phyloP scores from a whole-genome alignment of 352 stramenopile species.

The Blastocystis hominis region DNA sequence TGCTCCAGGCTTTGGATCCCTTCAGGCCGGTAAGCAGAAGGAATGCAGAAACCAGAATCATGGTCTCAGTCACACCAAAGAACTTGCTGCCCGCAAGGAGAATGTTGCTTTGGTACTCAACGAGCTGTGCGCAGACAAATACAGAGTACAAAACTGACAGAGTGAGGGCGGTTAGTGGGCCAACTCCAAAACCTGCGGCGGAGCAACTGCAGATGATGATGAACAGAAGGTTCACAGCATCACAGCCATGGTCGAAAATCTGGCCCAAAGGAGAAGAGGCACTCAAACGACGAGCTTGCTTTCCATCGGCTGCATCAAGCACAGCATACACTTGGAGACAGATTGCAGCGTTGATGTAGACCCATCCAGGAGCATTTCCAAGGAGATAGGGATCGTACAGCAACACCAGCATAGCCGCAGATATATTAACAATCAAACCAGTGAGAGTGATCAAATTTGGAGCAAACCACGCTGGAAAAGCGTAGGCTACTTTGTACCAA shows the following conservation, averaged over 20 bases:
- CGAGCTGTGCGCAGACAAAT: constrained; percentile 21
- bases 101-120: constrained; percentile 36
- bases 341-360: constrained; percentile 72
- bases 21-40: background rate
- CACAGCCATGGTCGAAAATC: constrained; percentile 90
- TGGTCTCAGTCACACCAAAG: constrained; percentile 40
- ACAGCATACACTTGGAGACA: constrained; percentile 79
- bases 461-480: constrained; percentile 48
- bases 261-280: constrained; percentile 86
- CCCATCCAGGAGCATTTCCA: constrained; percentile 44
- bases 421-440: constrained; percentile 66
- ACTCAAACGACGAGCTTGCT: constrained; percentile 86
- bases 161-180: background rate
- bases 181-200: background rate
- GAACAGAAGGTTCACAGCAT: constrained; percentile 37
- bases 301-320: constrained; percentile 95
- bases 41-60: background rate
- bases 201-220: constrained; percentile 34
- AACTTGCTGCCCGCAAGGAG: background rate
- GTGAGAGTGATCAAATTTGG: constrained; percentile 48
- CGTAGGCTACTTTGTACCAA: constrained; percentile 30
- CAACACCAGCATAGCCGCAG: constrained; percentile 68
- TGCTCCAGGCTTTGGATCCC: background rate
- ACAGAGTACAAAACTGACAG: background rate
- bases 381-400: constrained; percentile 58